Percentiles rank a stretch among this genome's conserved stretches.
Evolutionary conservation across 371 early-diverging fungal genomes (phyloP).

Genomic region (Chytridium lagenaria): DNA sequence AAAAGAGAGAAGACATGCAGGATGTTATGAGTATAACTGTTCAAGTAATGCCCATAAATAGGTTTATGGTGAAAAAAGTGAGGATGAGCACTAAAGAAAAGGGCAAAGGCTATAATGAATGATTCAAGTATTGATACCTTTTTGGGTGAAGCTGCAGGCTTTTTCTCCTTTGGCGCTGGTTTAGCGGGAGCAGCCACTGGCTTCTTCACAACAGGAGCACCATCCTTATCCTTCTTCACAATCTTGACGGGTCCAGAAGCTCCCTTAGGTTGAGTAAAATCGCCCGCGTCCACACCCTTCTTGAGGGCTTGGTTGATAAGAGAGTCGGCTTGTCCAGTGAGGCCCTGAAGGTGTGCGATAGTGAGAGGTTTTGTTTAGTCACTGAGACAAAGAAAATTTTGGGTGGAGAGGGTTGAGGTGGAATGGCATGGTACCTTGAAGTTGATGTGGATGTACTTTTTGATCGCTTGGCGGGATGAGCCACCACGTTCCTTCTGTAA

Average conservation of each 20-base stretch:
- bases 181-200: no score
- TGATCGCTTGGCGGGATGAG: slow-evolving; percentile 78
- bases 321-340: slow-evolving; percentile 60
- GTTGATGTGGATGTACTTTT: slow-evolving; percentile 84
- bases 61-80: no score
- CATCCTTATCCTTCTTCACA: slow-evolving; percentile 56
- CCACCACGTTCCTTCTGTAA: slow-evolving; percentile 76
- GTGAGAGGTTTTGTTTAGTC: not conserved
- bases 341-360: slow-evolving; percentile 5
- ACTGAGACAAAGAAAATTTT: not conserved
- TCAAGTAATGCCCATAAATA: no score
- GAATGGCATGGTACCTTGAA: slow-evolving; percentile 57
- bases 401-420: not conserved
- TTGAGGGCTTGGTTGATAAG: slow-evolving; percentile 77
- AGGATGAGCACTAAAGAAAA: no score
- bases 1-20: no score
- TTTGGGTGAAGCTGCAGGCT: slow-evolving; percentile 47
- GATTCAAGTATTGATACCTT: no score
- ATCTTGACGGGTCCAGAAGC: slow-evolving; percentile 71
- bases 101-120: no score
- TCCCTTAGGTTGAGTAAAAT: slow-evolving; percentile 76
- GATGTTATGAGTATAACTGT: no score
- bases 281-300: slow-evolving; percentile 71
- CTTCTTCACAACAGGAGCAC: no score
- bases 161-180: slow-evolving; percentile 36